A percentile compares a stretch with the other conserved stretches of the same genome.
Evolutionary conservation across 495 filamentous ascomycete species (phyloP).

Genomic region (Pyrenula aspistea): DNA sequence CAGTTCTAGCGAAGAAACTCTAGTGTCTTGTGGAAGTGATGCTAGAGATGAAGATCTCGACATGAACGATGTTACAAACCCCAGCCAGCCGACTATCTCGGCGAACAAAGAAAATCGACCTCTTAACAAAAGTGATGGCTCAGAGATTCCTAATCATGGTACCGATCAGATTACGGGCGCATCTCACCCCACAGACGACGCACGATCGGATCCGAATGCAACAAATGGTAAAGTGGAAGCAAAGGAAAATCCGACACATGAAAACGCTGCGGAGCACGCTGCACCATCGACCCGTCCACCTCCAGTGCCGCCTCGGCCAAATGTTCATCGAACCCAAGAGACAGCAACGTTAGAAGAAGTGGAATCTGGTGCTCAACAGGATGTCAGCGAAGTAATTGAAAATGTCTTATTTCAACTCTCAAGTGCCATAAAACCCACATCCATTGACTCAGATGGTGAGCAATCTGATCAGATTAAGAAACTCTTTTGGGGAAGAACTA

Average conservation of each 20-base stretch:
- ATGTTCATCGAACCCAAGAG: conserved; percentile 19
- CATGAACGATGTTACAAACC: conserved; percentile 13
- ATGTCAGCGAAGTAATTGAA: conserved; percentile 90
- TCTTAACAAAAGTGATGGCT: conserved; percentile 11
- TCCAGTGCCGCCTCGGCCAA: conserved; percentile 35
- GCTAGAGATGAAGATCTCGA: conserved; percentile 10
- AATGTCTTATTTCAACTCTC: conserved; percentile 83
- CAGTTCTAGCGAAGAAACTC: conserved; percentile 35
- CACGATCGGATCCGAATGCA: neutral
- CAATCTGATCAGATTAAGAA: conserved; percentile 71
- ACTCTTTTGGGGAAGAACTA: conserved; percentile 48
- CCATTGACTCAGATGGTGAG: conserved; percentile 49
- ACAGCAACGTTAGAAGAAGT: conserved; percentile 38
- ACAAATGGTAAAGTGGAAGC: neutral
- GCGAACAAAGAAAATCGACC: conserved; percentile 33
- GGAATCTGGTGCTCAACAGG: conserved; percentile 62
- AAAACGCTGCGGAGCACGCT: conserved; percentile 7
- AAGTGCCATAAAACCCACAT: conserved; percentile 63
- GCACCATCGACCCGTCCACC: conserved; percentile 22
- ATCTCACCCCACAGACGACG: conserved; percentile 5
- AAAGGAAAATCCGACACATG: neutral
- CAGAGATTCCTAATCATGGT: neutral
- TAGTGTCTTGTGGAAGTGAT: conserved; percentile 24
- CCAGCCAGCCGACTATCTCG: conserved; percentile 6
- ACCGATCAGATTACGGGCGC: neutral